Percentiles rank a stretch among this genome's conserved stretches.
phyloP scores from a whole-genome alignment of 176 grass and related monocot species.

The Otatea glauca region DNA sequence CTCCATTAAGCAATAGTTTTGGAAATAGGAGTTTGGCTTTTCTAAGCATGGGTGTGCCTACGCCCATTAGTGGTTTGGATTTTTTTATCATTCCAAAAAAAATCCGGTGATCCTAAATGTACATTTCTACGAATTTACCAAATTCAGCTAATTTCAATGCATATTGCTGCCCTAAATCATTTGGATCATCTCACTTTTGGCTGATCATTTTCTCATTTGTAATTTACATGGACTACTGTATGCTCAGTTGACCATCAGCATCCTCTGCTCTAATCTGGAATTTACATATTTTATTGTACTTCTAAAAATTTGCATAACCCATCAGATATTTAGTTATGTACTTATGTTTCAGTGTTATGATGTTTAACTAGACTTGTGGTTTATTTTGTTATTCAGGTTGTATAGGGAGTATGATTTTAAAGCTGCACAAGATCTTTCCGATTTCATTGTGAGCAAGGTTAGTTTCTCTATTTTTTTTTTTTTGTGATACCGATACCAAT shows the following conservation, averaged over 20 bases:
- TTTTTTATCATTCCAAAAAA: background rate
- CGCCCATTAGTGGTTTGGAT: too few relatives aligned
- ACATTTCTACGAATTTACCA: background rate
- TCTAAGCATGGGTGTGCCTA: too few relatives aligned
- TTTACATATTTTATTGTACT: background rate
- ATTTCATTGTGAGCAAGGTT: constrained; percentile 67
- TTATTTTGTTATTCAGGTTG: constrained; percentile 6
- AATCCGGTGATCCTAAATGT: background rate
- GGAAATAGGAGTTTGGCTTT: background rate
- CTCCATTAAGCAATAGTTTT: background rate
- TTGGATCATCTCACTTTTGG: background rate
- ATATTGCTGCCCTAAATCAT: background rate
- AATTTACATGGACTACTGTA: background rate
- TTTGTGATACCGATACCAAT: background rate
- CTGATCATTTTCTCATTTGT: background rate
- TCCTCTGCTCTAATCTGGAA: background rate
- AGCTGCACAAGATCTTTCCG: constrained; percentile 55
- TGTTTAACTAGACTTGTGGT: background rate
- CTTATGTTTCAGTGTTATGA: background rate
- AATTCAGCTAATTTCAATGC: background rate
- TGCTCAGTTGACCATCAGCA: background rate
- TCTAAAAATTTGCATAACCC: background rate
- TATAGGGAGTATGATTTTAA: constrained; percentile 50
- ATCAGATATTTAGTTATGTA: background rate
- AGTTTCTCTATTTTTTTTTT: background rate